These are phyloP conservation scores for Casuarina glauca DNA, from an alignment of 306 rosid genomes.

Conservation along the genomic window DNA sequence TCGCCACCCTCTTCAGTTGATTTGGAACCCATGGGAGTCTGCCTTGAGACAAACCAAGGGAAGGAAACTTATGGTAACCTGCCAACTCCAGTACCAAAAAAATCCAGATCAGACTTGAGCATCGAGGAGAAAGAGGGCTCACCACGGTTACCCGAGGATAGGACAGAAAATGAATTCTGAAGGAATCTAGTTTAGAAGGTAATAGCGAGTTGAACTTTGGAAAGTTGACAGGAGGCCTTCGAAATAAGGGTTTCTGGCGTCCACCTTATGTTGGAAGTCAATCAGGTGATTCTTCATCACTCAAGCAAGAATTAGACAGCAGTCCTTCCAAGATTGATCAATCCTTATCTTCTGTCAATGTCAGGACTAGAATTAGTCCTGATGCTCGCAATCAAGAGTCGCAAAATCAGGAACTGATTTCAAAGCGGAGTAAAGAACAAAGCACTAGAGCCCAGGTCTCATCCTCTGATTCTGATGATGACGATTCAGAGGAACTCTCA, in stretches of 20 bases:
- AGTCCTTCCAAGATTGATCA: conserved; percentile 37
- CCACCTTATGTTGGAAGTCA: conserved; percentile 48
- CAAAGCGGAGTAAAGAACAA: conserved; percentile 28
- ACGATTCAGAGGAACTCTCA: conserved; percentile 27
- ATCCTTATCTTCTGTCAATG: conserved; percentile 37
- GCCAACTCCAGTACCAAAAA: conserved; percentile 38
- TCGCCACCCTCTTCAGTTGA: conserved; percentile 43
- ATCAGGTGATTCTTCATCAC: conserved; percentile 34
- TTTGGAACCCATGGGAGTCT: conserved; percentile 37
- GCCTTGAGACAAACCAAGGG: conserved; percentile 33
- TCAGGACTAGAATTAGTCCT: conserved; percentile 37
- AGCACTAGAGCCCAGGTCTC: conserved; percentile 9
- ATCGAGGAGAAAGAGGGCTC: conserved; percentile 19
- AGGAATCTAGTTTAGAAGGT: conserved; percentile 37
- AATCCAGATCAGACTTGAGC: conserved; percentile 27
- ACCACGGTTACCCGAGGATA: conserved; percentile 30
- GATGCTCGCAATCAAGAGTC: conserved; percentile 41
- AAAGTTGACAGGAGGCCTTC: conserved; percentile 77
- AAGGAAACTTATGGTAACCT: conserved; percentile 28
- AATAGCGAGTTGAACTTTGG: conserved; percentile 56
- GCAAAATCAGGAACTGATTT: conserved; percentile 32
- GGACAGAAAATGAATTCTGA: conserved; percentile 29
- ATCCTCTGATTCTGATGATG: conserved; percentile 39
- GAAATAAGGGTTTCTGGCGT: conserved; percentile 56
- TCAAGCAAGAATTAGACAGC: conserved; percentile 29